phyloP scores from a whole-genome alignment of 192 early-diverging fungal species.

The Gigaspora rosea region DNA sequence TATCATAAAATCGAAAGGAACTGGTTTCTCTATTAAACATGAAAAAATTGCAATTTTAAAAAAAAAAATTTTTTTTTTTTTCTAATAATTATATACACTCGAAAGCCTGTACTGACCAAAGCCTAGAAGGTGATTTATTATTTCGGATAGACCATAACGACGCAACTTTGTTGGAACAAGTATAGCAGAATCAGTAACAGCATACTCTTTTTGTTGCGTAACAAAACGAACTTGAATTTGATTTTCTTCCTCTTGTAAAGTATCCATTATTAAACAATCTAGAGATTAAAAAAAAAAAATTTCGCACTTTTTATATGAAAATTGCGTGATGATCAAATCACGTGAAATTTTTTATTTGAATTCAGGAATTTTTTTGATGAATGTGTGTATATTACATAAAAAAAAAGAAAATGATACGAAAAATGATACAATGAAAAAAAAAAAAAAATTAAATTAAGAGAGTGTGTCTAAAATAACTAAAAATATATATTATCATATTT shows the following conservation, averaged over 20 bases:
- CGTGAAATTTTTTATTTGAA: too few species aligned
- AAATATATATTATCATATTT: too few species aligned
- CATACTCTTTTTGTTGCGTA: conserved; percentile 72
- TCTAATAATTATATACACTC: neutral
- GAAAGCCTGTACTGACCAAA: conserved; percentile 18
- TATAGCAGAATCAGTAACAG: conserved; percentile 82
- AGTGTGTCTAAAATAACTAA: too few species aligned
- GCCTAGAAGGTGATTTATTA: conserved; percentile 88
- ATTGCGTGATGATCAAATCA: neutral
- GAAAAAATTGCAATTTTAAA: too few species aligned
- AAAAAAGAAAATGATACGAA: too few species aligned
- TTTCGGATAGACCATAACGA: conserved; percentile 89
- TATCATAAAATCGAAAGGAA: conserved; percentile 93
- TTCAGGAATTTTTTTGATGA: too few species aligned
- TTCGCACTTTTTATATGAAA: neutral
- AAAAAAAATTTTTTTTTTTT: too few species aligned
- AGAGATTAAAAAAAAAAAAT: neutral
- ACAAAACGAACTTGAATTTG: conserved; percentile 87
- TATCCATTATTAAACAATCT: conserved; percentile 33
- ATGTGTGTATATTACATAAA: too few species aligned
- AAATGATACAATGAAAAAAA: too few species aligned
- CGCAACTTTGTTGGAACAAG: conserved; percentile 82
- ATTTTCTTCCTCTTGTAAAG: conserved; percentile 38
- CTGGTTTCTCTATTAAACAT: conserved; percentile 57
- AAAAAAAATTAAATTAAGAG: too few species aligned